Evolutionary conservation across 495 filamentous ascomycete species (phyloP).

Genomic region (Annulohypoxylon bovei): DNA sequence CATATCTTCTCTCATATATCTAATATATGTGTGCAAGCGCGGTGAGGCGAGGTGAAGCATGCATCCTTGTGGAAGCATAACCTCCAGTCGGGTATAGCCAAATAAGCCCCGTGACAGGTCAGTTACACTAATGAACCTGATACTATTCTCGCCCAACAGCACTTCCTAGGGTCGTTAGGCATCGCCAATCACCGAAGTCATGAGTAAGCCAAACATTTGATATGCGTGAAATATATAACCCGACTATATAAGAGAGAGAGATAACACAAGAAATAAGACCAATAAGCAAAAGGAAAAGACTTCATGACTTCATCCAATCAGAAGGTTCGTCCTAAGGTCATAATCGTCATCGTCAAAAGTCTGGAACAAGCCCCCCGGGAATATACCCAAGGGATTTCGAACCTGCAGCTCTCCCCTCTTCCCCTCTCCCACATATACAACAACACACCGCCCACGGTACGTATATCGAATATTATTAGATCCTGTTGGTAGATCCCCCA

Average conservation of each 20-base stretch:
- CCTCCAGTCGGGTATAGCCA: background rate
- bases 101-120: background rate
- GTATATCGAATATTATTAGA: slow-evolving; percentile 22
- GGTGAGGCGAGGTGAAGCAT: background rate
- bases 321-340: slow-evolving; percentile 25
- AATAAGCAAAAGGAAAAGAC: slow-evolving; percentile 19
- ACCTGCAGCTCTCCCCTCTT: background rate
- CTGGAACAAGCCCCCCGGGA: background rate
- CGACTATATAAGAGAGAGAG: background rate
- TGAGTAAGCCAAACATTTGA: background rate
- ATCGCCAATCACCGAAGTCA: background rate
- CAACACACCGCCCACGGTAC: slow-evolving; percentile 25
- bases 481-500: slow-evolving; percentile 15
- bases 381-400: slow-evolving; percentile 3
- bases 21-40: slow-evolving; percentile 3
- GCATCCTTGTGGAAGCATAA: background rate
- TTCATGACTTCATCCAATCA: slow-evolving; percentile 37
- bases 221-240: background rate
- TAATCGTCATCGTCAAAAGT: slow-evolving; percentile 35
- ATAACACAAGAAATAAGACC: background rate
- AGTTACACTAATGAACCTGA: background rate
- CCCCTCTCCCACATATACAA: background rate
- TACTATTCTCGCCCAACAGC: background rate
- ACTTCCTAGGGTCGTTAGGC: background rate
- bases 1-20: background rate